Evolutionary conservation across 805 yeast genomes (phyloP).

Genomic region (Barnettozyma vustinii): DNA sequence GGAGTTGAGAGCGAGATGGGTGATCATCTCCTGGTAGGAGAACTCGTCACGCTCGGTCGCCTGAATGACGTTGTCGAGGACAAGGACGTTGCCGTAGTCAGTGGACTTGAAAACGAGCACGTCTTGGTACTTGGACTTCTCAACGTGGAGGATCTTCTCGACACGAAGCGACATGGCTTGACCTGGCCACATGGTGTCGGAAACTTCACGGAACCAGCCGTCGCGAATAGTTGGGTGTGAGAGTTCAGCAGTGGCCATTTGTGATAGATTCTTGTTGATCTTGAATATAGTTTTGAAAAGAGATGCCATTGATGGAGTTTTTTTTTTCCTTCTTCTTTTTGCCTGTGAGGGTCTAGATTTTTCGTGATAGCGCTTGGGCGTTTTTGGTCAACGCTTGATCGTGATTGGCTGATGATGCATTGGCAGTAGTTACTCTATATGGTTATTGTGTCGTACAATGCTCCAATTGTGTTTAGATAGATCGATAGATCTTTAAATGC

Average conservation of each 20-base stretch:
- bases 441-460: no score
- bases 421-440: not conserved
- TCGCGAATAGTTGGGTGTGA: constrained; percentile 47
- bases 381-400: not conserved
- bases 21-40: constrained; percentile 96
- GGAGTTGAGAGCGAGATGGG: constrained; percentile 87
- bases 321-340: not conserved
- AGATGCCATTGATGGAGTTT: not conserved
- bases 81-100: constrained; percentile 92
- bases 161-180: constrained; percentile 93
- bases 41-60: constrained; percentile 97
- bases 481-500: no score
- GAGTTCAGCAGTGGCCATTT: constrained; percentile 28
- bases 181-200: constrained; percentile 98
- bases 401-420: not conserved
- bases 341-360: no score
- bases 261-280: not conserved
- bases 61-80: constrained; percentile 91
- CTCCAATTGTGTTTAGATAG: no score
- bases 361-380: not conserved
- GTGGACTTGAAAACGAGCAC: constrained; percentile 89
- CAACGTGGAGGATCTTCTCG: constrained; percentile 79
- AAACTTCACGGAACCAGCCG: constrained; percentile 96
- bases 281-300: not conserved
- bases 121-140: constrained; percentile 87